A percentile compares a stretch with the other conserved stretches of the same genome.
Evolutionary conservation across 257 asterid genomes (phyloP).

Genomic region (Ocimum tenuiflorum): DNA sequence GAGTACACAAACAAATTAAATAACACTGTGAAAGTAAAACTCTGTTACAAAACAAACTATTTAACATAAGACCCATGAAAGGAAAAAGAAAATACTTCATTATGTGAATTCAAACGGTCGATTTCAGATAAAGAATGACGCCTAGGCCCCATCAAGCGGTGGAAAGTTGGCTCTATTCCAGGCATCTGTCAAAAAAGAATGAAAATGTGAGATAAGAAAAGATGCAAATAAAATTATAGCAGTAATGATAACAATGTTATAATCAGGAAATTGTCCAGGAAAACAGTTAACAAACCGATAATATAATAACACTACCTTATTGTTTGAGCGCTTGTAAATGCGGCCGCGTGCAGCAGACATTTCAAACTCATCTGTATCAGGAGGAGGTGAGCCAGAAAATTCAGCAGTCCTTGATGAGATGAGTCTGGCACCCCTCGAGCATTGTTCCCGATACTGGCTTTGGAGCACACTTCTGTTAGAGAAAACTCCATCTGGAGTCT

Average conservation of each 20-base stretch:
- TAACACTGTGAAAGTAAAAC: neutral
- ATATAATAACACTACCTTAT: slow-evolving; percentile 37
- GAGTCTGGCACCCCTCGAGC: slow-evolving; percentile 57
- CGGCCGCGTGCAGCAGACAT: slow-evolving; percentile 87
- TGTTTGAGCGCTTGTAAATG: slow-evolving; percentile 38
- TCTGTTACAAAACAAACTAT: neutral
- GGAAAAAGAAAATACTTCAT: slow-evolving; percentile 41
- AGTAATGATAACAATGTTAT: neutral
- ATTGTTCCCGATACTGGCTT: slow-evolving; percentile 52
- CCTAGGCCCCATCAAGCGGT: slow-evolving; percentile 76
- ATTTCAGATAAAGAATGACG: slow-evolving; percentile 55
- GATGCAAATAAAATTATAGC: neutral
- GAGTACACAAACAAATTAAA: slow-evolving; percentile 15
- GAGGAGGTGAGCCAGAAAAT: slow-evolving; percentile 42
- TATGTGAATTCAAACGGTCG: slow-evolving; percentile 44
- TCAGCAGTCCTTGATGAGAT: slow-evolving; percentile 47
- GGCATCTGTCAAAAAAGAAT: slow-evolving; percentile 36
- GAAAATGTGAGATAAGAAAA: slow-evolving; percentile 13
- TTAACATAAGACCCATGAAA: neutral
- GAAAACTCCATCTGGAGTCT: slow-evolving; percentile 59
- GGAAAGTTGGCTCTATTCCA: slow-evolving; percentile 48
- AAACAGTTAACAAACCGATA: neutral
- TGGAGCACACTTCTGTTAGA: slow-evolving; percentile 49
- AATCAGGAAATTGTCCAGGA: neutral
- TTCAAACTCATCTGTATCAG: slow-evolving; percentile 39